A percentile compares a stretch with the other conserved stretches of the same genome.
These are phyloP conservation scores for Panellus pusillus DNA, from an alignment of 768 basidiomycete genomes.

Conservation along the genomic window DNA sequence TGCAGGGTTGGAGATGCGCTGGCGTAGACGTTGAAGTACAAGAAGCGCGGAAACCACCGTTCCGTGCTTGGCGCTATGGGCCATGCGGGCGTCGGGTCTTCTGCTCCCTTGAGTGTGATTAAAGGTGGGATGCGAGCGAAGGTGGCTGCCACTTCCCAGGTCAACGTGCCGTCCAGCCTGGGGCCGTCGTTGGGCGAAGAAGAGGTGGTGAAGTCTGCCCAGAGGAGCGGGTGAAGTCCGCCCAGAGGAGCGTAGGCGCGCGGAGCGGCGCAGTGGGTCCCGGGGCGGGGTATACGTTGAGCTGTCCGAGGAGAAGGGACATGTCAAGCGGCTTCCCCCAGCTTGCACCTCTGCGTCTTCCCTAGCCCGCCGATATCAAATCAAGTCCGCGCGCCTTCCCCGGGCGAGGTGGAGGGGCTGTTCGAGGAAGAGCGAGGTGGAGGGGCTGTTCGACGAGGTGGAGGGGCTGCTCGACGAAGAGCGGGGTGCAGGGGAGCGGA, in stretches of 20 bases:
- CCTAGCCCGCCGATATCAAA: too few species aligned
- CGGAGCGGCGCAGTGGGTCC: slow-evolving; percentile 31
- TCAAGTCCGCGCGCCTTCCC: too few species aligned
- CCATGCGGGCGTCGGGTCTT: slow-evolving; percentile 61
- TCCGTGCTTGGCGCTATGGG: slow-evolving; percentile 43
- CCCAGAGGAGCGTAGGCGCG: slow-evolving; percentile 42
- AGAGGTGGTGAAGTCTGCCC: slow-evolving; percentile 45
- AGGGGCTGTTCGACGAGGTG: too few species aligned
- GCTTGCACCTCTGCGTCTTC: too few species aligned
- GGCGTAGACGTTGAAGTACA: slow-evolving; percentile 70
- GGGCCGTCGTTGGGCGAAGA: slow-evolving; percentile 4
- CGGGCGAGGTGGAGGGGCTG: too few species aligned
- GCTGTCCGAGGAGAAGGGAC: slow-evolving; percentile 57
- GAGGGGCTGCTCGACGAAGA: too few species aligned
- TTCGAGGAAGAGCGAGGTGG: too few species aligned
- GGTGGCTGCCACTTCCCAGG: slow-evolving; percentile 59
- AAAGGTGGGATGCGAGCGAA: slow-evolving; percentile 36
- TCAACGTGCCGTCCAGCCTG: slow-evolving; percentile 42
- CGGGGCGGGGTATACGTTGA: slow-evolving; percentile 50
- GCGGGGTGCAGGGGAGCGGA: too few species aligned
- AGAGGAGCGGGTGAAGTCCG: too few species aligned
- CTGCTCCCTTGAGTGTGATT: slow-evolving; percentile 38
- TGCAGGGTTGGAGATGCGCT: slow-evolving; percentile 17
- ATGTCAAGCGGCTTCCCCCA: too few species aligned
- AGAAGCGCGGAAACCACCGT: slow-evolving; percentile 50